Evolutionary conservation across 306 rosid species (phyloP), one percentile per base, ranked within the genome.

Genomic region (Purshia tridentata): DNA sequence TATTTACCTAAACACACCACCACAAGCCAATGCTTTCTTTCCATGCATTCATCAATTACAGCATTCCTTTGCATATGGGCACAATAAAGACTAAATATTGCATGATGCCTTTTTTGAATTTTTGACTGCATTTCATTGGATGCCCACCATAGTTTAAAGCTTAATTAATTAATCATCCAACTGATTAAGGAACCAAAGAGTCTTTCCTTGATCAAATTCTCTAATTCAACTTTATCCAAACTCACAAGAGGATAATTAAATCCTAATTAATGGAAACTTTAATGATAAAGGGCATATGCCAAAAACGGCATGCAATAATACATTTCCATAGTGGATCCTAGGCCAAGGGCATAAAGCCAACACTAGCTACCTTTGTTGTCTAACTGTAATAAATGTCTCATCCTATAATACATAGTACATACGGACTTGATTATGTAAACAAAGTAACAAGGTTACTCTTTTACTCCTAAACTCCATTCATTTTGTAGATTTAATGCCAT

Each of bases 1-100:
- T 72, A 57, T 41, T 65, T 72, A 60, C 54, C 76, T 69, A 51
- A 45, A 56, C 39, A 50, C 65, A 22, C 72, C 77, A 72, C 66
- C 60, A 1, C 35, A 76, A 53, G 63, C 49, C 56, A 6, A 52
- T 40, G 73, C 40, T 59, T 59, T 19, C 44, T 11, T 35, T 59
- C 14, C 20, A 35, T 81, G 45, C 64, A 40, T 66, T 80, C 56
- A 67, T 45, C 2, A 29, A 3, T 62, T 69, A 16, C 12, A 6
- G 4, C 12, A 42, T 19, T 48, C 45, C 13, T 40, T 61, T 37
- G 23, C 20, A 4, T 16, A 7, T 40, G 19, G 54, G 54, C 18
- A 50, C 54, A 19, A 22, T 9, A 19, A 58, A 61, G 48, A 37
- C 39, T 40, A 39, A 61, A 8, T 22, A 61, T n/a, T 39, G 15